A percentile compares a stretch with the other conserved stretches of the same genome.
Conservation (phyloP, 768 basidiomycete species). For the Pholiota microspora region DNA sequence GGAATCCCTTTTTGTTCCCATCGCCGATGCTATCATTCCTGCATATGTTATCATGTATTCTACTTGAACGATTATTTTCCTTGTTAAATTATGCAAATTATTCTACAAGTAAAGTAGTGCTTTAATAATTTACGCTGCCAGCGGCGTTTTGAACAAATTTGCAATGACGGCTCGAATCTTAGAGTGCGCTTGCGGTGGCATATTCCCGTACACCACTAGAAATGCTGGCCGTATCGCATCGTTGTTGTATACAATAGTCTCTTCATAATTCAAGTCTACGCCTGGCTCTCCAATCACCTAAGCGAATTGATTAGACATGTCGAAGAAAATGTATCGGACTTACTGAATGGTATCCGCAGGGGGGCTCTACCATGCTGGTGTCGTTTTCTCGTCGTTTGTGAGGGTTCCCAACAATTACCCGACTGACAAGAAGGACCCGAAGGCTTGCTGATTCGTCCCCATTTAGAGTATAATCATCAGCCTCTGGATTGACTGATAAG, state of each 20-base stretch:
- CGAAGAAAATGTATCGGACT: slow-evolving; percentile 9
- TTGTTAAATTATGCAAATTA: background rate
- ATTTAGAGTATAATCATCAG: slow-evolving; percentile 60
- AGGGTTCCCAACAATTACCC: slow-evolving; percentile 64
- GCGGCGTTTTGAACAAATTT: slow-evolving; percentile 46
- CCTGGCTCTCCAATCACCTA: slow-evolving; percentile 67
- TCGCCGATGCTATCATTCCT: slow-evolving; percentile 55
- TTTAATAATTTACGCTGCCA: slow-evolving; percentile 34
- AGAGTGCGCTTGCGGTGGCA: slow-evolving; percentile 22
- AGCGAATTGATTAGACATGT: background rate
- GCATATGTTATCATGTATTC: slow-evolving; percentile 60
- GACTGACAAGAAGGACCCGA: slow-evolving; percentile 54
- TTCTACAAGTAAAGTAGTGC: background rate
- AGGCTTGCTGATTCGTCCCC: slow-evolving; percentile 36
- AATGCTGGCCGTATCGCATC: slow-evolving; percentile 68
- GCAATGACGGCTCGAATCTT: slow-evolving; percentile 33
- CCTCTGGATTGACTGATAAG: slow-evolving; percentile 38
- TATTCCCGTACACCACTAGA: slow-evolving; percentile 57
- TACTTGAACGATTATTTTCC: background rate
- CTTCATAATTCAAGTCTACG: slow-evolving; percentile 63
- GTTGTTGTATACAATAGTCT: slow-evolving; percentile 65
- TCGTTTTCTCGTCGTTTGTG: slow-evolving; percentile 49
- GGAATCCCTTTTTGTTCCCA: slow-evolving; percentile 51
- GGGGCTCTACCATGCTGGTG: slow-evolving; percentile 45
- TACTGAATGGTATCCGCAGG: slow-evolving; percentile 62